Base-by-base conservation (phyloP, 495 filamentous ascomycete species). In the Xanthoparmelia taractica region DNA sequence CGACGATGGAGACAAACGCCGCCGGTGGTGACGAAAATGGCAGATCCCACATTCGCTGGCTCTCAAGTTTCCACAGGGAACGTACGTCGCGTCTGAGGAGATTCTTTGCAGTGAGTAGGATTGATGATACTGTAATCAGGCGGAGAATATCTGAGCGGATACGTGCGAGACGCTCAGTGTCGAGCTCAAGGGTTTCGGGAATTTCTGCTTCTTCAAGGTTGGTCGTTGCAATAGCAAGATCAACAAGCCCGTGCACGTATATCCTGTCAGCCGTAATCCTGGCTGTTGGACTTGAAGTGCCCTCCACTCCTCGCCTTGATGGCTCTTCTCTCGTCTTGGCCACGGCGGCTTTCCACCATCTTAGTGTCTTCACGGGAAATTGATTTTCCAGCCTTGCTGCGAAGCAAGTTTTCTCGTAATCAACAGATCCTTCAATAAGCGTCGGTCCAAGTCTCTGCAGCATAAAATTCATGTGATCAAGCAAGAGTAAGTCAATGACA, bases 381-480 rank as follows among this genome's bases (percentile, higher is more conserved):
- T 85, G 85, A 52, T 83, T 77, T 36, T 85, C 82, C 18, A 96
- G 65, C 25, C 86, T 84, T 33, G 87, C 79, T 5, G 85, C 81
- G 65, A 98, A 97, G 18, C 79, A 80, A 60, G 86, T 82, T 36
- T 87, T 79, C 72, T 98, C 94, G 72, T 97, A 97, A 0, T 83
- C 82, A 0, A 85, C 77, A 5, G 89, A 89, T 65, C 96, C 86
- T 64, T 90, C 83, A 55, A 96, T 86, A 34, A 98, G 84, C 40
- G 84, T 83, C 2, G 91, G 91, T 0, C 91, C 91, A 0, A 87
- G 85, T 38, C 89, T 77, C 69, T 87, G 87, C 15, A 98, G 81
- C 74, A 96, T 83, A 69, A 94, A 97, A 72, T 98, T 98, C 11
- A 92, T 89, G 69, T 97, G 92, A 71, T 98, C 94, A 60, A 97